These are phyloP conservation scores for Thelonectria blattea DNA, from an alignment of 2,329 filamentous ascomycete species.

Conservation along the genomic window DNA sequence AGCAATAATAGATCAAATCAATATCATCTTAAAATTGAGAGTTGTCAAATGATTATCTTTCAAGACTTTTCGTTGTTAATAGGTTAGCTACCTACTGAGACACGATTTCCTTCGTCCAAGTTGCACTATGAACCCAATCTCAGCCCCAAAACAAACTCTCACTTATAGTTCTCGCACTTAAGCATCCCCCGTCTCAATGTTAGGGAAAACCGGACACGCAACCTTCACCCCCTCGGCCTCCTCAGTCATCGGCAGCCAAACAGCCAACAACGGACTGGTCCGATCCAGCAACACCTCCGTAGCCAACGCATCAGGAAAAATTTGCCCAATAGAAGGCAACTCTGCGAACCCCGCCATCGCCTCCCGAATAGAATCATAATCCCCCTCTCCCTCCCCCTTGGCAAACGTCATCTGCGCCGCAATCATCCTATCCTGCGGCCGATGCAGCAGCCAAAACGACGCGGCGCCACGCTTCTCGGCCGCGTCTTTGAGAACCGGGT, in stretches of 20 bases:
- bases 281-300: slow-evolving; percentile 14
- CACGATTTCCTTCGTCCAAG: no score
- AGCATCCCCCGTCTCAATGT: no score
- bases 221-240: background rate
- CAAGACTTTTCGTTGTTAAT: no score
- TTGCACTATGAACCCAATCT: no score
- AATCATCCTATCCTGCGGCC: slow-evolving; percentile 24
- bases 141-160: no score
- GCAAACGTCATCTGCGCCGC: slow-evolving; percentile 27
- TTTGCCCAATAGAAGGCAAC: background rate
- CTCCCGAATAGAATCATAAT: slow-evolving; percentile 5
- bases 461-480: slow-evolving; percentile 23
- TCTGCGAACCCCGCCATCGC: background rate
- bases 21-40: no score
- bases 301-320: slow-evolving; percentile 23
- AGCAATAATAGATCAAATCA: no score
- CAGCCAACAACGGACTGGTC: slow-evolving; percentile 21
- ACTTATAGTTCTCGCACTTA: no score
- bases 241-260: slow-evolving; percentile 26
- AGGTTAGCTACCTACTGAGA: no score
- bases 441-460: slow-evolving; percentile 30
- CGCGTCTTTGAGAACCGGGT: slow-evolving; percentile 26
- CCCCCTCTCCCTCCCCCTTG: background rate
- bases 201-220: background rate
- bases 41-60: no score